phyloP scores from a whole-genome alignment of 495 filamentous ascomycete species.

The Hypoxylon rickii region DNA sequence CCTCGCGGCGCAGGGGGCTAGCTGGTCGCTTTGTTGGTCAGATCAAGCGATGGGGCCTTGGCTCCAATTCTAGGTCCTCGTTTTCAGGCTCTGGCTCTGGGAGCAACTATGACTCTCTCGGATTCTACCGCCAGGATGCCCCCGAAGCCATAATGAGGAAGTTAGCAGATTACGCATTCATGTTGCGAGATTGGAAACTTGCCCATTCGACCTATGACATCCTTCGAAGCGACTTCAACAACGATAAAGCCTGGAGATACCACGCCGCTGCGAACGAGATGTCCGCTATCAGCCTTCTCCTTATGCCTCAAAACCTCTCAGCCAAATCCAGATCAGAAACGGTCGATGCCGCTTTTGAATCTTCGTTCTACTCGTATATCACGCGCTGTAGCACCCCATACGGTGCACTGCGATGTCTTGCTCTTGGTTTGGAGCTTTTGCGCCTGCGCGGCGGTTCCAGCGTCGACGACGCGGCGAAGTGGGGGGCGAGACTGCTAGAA shows the following conservation, averaged over 20 bases:
- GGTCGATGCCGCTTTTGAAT: slow-evolving; percentile 83
- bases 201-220: slow-evolving; percentile 89
- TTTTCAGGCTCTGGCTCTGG: slow-evolving; percentile 44
- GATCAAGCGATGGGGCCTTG: slow-evolving; percentile 86
- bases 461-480: slow-evolving; percentile 84
- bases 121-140: slow-evolving; percentile 81
- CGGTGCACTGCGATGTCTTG: slow-evolving; percentile 75
- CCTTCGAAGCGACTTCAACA: slow-evolving; percentile 81
- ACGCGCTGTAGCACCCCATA: slow-evolving; percentile 77
- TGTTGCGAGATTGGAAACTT: slow-evolving; percentile 95
- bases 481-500: slow-evolving; percentile 81
- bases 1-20: slow-evolving; percentile 84
- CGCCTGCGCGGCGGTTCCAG: slow-evolving; percentile 75
- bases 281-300: slow-evolving; percentile 78
- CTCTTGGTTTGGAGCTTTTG: slow-evolving; percentile 79
- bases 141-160: slow-evolving; percentile 92
- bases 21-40: slow-evolving; percentile 90
- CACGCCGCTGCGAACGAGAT: slow-evolving; percentile 94
- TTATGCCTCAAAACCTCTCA: slow-evolving; percentile 70
- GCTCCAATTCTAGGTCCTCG: slow-evolving; percentile 54
- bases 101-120: slow-evolving; percentile 80
- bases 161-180: slow-evolving; percentile 92
- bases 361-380: slow-evolving; percentile 87
- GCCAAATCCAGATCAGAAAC: slow-evolving; percentile 76
- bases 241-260: slow-evolving; percentile 96